Conservation (phyloP, 163 green algal genomes). For the Smithsoniella earleae region DNA sequence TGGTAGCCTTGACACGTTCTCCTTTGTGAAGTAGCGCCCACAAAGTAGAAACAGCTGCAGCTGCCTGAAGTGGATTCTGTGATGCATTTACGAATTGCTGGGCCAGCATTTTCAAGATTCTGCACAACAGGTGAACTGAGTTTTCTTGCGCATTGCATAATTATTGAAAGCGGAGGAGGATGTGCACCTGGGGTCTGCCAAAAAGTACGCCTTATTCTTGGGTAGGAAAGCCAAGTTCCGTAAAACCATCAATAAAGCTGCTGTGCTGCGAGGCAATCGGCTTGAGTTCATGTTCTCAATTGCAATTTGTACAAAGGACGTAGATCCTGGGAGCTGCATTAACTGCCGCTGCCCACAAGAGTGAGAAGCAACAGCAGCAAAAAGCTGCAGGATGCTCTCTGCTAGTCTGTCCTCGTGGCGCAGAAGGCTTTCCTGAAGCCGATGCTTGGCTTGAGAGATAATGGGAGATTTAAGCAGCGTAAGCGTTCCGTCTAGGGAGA, state of each 20-base stretch:
- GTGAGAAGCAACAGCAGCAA: constrained; percentile 9
- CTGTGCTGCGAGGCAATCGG: background rate
- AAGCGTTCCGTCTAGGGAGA: constrained; percentile 4
- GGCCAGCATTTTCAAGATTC: constrained; percentile 11
- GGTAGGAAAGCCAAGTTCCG: constrained; percentile 9
- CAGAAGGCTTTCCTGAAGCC: background rate
- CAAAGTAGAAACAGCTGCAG: background rate
- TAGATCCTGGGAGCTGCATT: background rate
- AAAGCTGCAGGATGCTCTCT: background rate
- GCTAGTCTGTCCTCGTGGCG: background rate
- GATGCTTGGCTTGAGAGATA: background rate
- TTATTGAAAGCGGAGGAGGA: background rate
- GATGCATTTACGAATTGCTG: background rate
- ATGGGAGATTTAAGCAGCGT: constrained; percentile 9
- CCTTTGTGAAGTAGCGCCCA: constrained; percentile 24
- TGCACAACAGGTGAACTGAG: no score
- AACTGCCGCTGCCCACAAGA: constrained; percentile 3
- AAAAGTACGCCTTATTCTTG: constrained; percentile 21
- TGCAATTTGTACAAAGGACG: constrained; percentile 3
- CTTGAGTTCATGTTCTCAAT: background rate
- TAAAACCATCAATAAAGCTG: background rate
- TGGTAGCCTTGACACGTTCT: constrained; percentile 16
- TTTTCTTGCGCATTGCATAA: background rate
- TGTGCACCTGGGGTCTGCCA: constrained; percentile 20
- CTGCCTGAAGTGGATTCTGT: background rate